A percentile compares a stretch with the other conserved stretches of the same genome.
phyloP scores from a whole-genome alignment of 192 early-diverging fungal genomes.

The Linnemannia hyalina region DNA sequence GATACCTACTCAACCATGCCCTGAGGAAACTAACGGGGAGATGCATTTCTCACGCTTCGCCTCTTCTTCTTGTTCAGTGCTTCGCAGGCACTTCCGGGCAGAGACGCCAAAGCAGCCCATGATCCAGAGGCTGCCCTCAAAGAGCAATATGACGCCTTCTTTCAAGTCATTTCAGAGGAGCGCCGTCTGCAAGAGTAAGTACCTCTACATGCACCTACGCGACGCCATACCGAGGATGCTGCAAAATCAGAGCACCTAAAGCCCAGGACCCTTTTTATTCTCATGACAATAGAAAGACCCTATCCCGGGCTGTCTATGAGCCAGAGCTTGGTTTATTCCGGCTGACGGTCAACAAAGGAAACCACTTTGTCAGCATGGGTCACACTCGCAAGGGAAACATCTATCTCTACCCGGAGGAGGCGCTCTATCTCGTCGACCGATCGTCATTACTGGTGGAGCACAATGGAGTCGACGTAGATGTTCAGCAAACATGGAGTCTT shows the following conservation, averaged over 20 bases:
- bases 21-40: too few relatives aligned
- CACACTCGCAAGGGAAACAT: constrained; percentile 54
- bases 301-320: constrained; percentile 32
- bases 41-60: background rate
- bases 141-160: constrained; percentile 38
- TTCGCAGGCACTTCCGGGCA: constrained; percentile 34
- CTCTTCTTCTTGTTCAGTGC: background rate
- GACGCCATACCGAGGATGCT: background rate
- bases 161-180: constrained; percentile 37
- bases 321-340: constrained; percentile 36
- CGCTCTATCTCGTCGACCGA: constrained; percentile 61
- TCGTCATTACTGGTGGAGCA: constrained; percentile 50
- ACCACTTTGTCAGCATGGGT: constrained; percentile 62
- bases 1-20: background rate
- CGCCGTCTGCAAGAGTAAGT: constrained; percentile 44
- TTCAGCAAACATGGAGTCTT: constrained; percentile 56
- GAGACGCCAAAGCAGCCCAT: constrained; percentile 26
- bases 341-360: constrained; percentile 50
- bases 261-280: background rate
- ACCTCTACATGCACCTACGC: background rate
- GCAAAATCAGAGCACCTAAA: background rate
- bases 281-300: constrained; percentile 13
- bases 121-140: constrained; percentile 16
- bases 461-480: constrained; percentile 17
- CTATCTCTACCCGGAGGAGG: constrained; percentile 63